Conservation (phyloP, 345 rosid species). For the Linum lewisii region DNA sequence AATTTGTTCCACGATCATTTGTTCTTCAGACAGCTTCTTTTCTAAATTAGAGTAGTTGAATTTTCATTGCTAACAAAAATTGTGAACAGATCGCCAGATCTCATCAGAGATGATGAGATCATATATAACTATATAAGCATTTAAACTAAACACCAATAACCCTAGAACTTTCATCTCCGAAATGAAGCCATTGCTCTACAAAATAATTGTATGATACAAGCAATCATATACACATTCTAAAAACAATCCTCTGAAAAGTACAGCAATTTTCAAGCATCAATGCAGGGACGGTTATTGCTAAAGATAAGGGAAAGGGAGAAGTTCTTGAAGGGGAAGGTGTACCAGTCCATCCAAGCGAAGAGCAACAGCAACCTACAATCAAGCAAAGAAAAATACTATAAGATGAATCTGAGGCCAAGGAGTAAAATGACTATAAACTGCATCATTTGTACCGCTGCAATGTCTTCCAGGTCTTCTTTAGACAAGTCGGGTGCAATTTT, state of each 20-base stretch:
- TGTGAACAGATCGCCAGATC: no score
- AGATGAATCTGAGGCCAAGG: neutral
- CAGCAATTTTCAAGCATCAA: no score
- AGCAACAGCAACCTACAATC: constrained; percentile 83
- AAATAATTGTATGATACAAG: neutral
- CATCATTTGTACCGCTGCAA: constrained; percentile 65
- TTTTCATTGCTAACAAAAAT: no score
- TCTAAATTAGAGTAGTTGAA: no score
- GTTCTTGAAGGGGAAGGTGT: constrained; percentile 17
- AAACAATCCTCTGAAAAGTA: neutral
- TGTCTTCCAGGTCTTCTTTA: constrained; percentile 91
- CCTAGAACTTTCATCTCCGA: neutral
- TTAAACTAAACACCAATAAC: neutral
- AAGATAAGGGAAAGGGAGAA: neutral
- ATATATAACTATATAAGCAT: neutral
- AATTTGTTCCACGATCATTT: no score
- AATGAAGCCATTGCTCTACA: neutral
- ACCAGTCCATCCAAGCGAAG: constrained; percentile 96
- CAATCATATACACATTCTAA: neutral
- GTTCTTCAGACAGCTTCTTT: no score
- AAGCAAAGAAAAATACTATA: constrained; percentile 14
- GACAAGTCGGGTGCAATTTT: constrained; percentile 97
- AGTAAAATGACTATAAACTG: constrained; percentile 5
- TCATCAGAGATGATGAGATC: neutral
- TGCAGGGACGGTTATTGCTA: no score